A percentile compares a stretch with the other conserved stretches of the same genome.
phyloP scores from a whole-genome alignment of 352 stramenopile genomes.

The Paralagenidium karlingii region DNA sequence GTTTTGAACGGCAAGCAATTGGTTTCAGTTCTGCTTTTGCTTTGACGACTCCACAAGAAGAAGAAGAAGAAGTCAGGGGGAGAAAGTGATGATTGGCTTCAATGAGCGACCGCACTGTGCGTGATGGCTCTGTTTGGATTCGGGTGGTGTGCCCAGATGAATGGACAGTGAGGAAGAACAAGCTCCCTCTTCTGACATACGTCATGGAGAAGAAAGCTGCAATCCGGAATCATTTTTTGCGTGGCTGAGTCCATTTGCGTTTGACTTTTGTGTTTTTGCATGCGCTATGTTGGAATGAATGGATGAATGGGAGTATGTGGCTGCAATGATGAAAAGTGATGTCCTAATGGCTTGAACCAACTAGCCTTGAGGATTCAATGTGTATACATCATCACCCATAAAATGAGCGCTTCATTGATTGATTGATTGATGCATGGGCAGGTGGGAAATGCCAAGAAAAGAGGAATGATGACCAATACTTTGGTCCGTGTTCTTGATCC shows the following conservation, averaged over 20 bases:
- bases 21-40: no score
- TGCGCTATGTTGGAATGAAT: constrained; percentile 5
- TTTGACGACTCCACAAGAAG: no score
- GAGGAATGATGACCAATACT: constrained; percentile 80
- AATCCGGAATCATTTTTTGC: constrained; percentile 82
- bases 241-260: constrained; percentile 7
- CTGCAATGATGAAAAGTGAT: constrained; percentile 77
- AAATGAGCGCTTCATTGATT: constrained; percentile 65
- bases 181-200: constrained; percentile 82
- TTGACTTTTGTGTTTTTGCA: constrained; percentile 9
- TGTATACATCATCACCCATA: constrained; percentile 91
- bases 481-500: constrained; percentile 89
- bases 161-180: constrained; percentile 10
- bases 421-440: constrained; percentile 4
- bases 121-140: no score
- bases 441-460: no score
- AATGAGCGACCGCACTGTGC: no score
- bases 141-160: no score
- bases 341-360: constrained; percentile 86
- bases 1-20: no score
- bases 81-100: no score
- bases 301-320: constrained; percentile 6
- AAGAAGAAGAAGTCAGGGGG: no score
- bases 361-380: constrained; percentile 84
- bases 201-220: constrained; percentile 66